Percentiles rank a stretch among this genome's conserved stretches.
Evolutionary conservation across 78 protist species (phyloP).

Genomic region (slime mould (Dictyostelium discoideum)): DNA sequence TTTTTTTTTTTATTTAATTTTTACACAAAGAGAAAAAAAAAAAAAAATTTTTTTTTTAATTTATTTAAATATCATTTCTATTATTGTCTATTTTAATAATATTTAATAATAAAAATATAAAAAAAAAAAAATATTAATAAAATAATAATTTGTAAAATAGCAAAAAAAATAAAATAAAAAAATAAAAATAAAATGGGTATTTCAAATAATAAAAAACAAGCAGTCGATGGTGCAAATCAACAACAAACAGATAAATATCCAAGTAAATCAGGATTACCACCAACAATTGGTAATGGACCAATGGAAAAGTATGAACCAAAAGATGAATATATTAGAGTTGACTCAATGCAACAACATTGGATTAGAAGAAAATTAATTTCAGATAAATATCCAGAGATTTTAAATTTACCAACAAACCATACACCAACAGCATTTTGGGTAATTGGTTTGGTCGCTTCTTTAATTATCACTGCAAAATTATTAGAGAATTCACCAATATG

Average conservation of each 20-base stretch:
- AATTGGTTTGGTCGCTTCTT: slow-evolving; percentile 26
- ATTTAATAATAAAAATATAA: background rate
- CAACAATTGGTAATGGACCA: slow-evolving; percentile 48
- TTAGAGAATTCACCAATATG: slow-evolving; percentile 37
- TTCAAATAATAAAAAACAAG: background rate
- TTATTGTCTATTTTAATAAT: background rate
- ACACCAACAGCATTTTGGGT: slow-evolving; percentile 69
- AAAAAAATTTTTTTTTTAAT: background rate
- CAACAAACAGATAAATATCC: slow-evolving; percentile 22
- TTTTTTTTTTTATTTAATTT: background rate
- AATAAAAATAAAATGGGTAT: background rate
- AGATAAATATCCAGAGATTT: slow-evolving; percentile 68
- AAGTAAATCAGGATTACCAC: slow-evolving; percentile 69
- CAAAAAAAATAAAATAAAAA: background rate
- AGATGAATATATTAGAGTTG: slow-evolving; percentile 70
- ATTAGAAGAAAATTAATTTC: slow-evolving; percentile 64
- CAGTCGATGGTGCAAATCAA: background rate
- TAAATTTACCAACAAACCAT: slow-evolving; percentile 46
- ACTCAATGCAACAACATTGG: slow-evolving; percentile 79
- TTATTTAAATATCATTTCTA: background rate
- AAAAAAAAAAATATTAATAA: background rate
- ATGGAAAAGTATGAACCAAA: slow-evolving; percentile 58
- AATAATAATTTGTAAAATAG: background rate
- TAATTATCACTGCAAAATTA: slow-evolving; percentile 60
- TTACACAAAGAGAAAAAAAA: background rate